Evolutionary conservation across 495 filamentous ascomycete genomes (phyloP).

Genomic region (Melanomma pulvis-pyrius): DNA sequence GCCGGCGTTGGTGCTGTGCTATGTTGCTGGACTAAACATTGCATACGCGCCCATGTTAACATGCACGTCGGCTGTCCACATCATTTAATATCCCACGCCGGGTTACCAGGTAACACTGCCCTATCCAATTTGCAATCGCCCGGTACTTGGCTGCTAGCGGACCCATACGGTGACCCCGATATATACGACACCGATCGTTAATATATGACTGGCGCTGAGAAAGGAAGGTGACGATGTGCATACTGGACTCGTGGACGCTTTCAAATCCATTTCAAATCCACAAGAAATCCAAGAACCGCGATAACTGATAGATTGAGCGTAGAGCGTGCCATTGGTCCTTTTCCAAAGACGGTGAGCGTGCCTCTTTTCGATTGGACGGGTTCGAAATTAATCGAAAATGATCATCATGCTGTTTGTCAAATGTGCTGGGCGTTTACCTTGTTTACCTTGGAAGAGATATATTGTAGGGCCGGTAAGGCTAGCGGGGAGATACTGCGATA

Average conservation of each 20-base stretch:
- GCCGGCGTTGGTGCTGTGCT: no score
- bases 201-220: not conserved
- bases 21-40: not conserved
- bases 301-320: not conserved
- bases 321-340: not conserved
- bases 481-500: not conserved
- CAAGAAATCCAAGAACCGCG: not conserved
- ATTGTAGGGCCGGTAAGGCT: not conserved
- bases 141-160: not conserved
- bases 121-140: not conserved
- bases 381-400: not conserved
- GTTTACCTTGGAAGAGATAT: not conserved
- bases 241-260: not conserved
- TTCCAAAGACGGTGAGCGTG: not conserved
- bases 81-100: not conserved
- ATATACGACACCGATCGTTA: not conserved
- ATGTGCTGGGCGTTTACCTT: not conserved
- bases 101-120: not conserved
- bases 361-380: not conserved
- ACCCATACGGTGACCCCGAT: not conserved
- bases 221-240: constrained; percentile 1
- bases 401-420: not conserved
- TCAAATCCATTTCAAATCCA: not conserved
- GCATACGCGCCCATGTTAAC: not conserved
- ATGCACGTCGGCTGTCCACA: not conserved